These are phyloP conservation scores for Fusarium cyanostomum DNA, from an alignment of 2,329 filamentous ascomycete genomes.

Conservation along the genomic window DNA sequence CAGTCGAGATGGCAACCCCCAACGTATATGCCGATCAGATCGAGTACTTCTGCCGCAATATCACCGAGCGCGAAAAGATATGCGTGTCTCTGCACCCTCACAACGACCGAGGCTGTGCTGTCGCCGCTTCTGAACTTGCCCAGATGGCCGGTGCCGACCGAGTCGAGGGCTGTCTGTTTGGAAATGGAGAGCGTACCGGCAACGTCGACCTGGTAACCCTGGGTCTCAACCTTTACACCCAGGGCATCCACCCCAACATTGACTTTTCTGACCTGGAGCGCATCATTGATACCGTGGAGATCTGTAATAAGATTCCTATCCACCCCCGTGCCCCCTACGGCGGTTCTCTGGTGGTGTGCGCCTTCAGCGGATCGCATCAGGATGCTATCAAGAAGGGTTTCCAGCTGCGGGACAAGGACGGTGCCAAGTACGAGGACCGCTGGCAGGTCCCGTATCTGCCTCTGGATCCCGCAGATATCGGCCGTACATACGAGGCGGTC, in stretches of 20 bases:
- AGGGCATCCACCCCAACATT: slow-evolving; percentile 84
- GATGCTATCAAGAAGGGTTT: slow-evolving; percentile 96
- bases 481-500: slow-evolving; percentile 95
- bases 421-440: slow-evolving; percentile 67
- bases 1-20: slow-evolving; percentile 92
- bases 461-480: slow-evolving; percentile 91
- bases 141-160: slow-evolving; percentile 97
- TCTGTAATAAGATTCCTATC: slow-evolving; percentile 93
- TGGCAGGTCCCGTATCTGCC: slow-evolving; percentile 95
- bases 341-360: slow-evolving; percentile 89
- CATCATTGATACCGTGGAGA: slow-evolving; percentile 89
- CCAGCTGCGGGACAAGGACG: slow-evolving; percentile 71
- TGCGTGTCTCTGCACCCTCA: slow-evolving; percentile 92
- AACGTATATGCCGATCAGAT: slow-evolving; percentile 97
- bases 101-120: slow-evolving; percentile 91
- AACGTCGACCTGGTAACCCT: slow-evolving; percentile 96
- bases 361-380: slow-evolving; percentile 92
- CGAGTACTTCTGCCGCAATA: slow-evolving; percentile 91
- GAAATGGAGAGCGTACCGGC: slow-evolving; percentile 94
- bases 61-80: slow-evolving; percentile 85
- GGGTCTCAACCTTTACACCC: slow-evolving; percentile 92
- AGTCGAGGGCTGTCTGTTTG: slow-evolving; percentile 90
- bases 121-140: slow-evolving; percentile 88
- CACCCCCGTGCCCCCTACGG: slow-evolving; percentile 91
- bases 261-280: slow-evolving; percentile 91